Conservation (phyloP, 2,329 filamentous ascomycete species). For the Myriosclerotinia duriaeana region DNA sequence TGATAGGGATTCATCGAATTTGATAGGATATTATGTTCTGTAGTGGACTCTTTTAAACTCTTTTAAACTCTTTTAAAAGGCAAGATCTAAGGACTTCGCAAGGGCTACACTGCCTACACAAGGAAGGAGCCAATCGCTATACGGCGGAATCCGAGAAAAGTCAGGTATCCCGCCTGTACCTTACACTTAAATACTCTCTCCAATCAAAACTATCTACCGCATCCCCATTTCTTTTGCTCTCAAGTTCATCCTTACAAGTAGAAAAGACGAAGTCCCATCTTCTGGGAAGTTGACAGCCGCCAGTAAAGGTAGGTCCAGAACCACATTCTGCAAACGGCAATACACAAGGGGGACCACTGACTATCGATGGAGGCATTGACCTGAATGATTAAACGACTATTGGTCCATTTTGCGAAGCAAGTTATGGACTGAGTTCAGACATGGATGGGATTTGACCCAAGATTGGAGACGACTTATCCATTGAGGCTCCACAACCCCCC, state of each 20-base stretch:
- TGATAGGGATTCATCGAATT: not conserved
- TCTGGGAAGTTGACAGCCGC: not conserved
- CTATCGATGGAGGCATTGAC: not conserved
- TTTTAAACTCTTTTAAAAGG: no score
- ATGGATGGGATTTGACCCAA: conserved; percentile 19
- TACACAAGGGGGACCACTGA: not conserved
- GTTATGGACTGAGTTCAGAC: not conserved
- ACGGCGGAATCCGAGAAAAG: conserved; percentile 20
- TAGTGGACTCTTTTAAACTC: conserved; percentile 10
- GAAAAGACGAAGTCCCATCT: not conserved
- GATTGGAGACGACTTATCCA: conserved; percentile 14
- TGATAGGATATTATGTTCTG: conserved; percentile 4
- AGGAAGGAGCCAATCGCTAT: conserved; percentile 16
- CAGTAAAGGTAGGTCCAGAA: not conserved
- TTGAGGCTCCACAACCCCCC: conserved; percentile 20
- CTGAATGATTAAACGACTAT: not conserved
- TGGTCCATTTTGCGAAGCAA: not conserved
- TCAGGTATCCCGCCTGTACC: not conserved
- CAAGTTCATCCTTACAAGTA: not conserved
- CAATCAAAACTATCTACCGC: not conserved
- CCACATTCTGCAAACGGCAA: conserved; percentile 16
- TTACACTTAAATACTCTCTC: not conserved
- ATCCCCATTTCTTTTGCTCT: not conserved
- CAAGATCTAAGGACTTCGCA: conserved; percentile 8
- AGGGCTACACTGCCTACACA: not conserved